Conservation (phyloP, 106 monocot species). For the Allium fistulosum region DNA sequence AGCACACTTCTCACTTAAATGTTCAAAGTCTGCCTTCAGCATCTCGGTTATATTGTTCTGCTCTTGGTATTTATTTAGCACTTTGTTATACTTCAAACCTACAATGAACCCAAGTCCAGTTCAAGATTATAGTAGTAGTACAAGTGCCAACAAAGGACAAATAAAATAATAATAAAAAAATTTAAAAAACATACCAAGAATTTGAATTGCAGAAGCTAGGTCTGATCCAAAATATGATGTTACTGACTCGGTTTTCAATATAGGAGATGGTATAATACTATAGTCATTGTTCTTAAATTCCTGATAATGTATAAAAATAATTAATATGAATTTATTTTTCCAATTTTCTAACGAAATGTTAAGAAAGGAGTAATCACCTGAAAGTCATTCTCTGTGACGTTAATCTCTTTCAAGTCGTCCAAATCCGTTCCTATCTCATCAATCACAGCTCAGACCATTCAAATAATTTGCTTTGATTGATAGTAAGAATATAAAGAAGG, state of each 20-base stretch:
- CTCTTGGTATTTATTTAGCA: constrained; percentile 23
- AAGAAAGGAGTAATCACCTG: constrained; percentile 12
- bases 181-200: constrained; percentile 27
- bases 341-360: not conserved
- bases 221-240: constrained; percentile 20
- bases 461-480: not conserved
- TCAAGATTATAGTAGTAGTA: not conserved
- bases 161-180: not conserved
- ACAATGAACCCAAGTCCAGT: not conserved
- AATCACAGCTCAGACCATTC: constrained; percentile 3
- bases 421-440: constrained; percentile 5
- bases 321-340: not conserved
- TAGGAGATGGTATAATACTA: constrained; percentile 26
- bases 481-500: not conserved
- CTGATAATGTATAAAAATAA: not conserved
- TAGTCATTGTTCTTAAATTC: constrained; percentile 9
- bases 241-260: constrained; percentile 11
- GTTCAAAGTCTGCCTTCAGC: constrained; percentile 10
- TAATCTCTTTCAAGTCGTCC: not conserved
- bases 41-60: constrained; percentile 11
- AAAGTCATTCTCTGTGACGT: constrained; percentile 1
- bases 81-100: constrained; percentile 47
- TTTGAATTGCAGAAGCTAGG: constrained; percentile 22
- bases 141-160: constrained; percentile 1
- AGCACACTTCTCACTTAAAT: constrained; percentile 29